Conservation (phyloP, 306 rosid species). For the Glycyrrhiza uralensis region DNA sequence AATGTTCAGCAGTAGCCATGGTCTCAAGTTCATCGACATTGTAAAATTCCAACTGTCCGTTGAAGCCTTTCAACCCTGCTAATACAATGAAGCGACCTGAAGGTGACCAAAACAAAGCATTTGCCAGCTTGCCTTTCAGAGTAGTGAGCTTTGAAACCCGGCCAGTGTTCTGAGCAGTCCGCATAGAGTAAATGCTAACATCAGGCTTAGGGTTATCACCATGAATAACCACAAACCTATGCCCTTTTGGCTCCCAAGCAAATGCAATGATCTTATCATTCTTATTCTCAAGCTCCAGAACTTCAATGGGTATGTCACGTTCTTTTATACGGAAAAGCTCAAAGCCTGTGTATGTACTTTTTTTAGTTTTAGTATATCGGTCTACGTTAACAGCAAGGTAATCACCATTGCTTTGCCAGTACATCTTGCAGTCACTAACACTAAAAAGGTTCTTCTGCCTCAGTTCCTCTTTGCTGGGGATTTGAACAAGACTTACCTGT, state of each 20-base stretch:
- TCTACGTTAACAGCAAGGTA: conserved; percentile 86
- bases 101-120: conserved; percentile 89
- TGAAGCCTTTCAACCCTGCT: conserved; percentile 75
- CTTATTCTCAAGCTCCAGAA: conserved; percentile 81
- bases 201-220: conserved; percentile 85
- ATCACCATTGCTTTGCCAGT: conserved; percentile 92
- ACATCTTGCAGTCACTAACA: conserved; percentile 89
- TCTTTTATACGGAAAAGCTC: conserved; percentile 82
- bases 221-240: conserved; percentile 75
- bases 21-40: conserved; percentile 84
- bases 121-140: conserved; percentile 81
- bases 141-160: conserved; percentile 77
- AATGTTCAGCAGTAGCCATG: conserved; percentile 79
- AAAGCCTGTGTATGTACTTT: conserved; percentile 80
- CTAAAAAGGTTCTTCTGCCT: conserved; percentile 71
- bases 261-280: conserved; percentile 87
- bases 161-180: conserved; percentile 56
- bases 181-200: conserved; percentile 70
- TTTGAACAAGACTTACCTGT: conserved; percentile 83
- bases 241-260: conserved; percentile 98
- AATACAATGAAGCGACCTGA: conserved; percentile 66
- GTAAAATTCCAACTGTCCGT: conserved; percentile 73
- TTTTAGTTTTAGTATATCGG: conserved; percentile 69
- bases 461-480: conserved; percentile 85
- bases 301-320: conserved; percentile 83